Evolutionary conservation across 2,329 filamentous ascomycete species (phyloP), one percentile per base, ranked within the genome.

Genomic region (Neonectria faginata): DNA sequence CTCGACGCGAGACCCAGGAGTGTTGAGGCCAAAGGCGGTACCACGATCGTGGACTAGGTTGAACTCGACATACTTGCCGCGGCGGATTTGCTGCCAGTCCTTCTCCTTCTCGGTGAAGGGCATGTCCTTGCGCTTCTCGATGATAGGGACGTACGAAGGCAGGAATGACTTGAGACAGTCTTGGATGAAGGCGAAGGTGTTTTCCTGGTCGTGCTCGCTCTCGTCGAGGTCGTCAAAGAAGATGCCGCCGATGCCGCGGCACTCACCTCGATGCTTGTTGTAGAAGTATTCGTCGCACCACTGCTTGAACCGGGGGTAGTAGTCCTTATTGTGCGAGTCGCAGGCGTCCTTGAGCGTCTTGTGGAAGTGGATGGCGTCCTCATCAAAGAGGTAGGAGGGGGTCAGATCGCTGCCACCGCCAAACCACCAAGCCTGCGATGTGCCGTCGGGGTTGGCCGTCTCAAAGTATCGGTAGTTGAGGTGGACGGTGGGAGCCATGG

Each of bases 391-490:
- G 78, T 98, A 99, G 42, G 87, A 89, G 0, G 96, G 96, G 12
- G 96, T 99, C 71, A 99, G 81, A 79, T 99, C 96, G 57, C 93
- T 94, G 61, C 96, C 96, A 55, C 96, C 96, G 68, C 96, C 96
- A 75, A 97, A 99, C 96, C 96, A 99, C 95, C 96, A 99, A 8
- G 94, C 91, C 69, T 95, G 93, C 57, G 85, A 90, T 70, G 85
- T 91, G 47, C 92, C 93, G 73, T 95, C 91, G 9, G 91, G 88
- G 73, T 95, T 92, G 65, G 92, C 92, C 1, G 96, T 99, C 83
- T 99, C 96, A 76, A 99, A 99, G 82, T 99, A 99, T 62, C 96
- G 90, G 84, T 98, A 98, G 84, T 99, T 99, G 72, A 99, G 86
- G 79, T 99, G 96, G 18, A 99, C 96, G 0, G 96, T 99, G 0